Evolutionary conservation across 2,329 filamentous ascomycete genomes (phyloP).

Genomic region (Nothomitra cinnamomea): DNA sequence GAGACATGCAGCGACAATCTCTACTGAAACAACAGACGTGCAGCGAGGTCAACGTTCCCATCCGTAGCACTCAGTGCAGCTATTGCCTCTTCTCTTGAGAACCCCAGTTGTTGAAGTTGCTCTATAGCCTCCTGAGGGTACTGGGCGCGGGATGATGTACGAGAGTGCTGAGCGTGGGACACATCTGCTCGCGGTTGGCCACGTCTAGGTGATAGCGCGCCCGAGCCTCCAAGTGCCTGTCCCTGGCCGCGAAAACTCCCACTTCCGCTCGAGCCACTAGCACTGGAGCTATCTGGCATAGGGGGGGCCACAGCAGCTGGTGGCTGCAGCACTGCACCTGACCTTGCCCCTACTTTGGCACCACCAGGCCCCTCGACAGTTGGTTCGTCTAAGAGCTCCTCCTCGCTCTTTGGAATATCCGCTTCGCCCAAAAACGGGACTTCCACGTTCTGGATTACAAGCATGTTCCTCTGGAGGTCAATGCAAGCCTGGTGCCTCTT

Average conservation of each 20-base stretch:
- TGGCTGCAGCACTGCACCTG: slow-evolving; percentile 54
- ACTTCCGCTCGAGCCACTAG: slow-evolving; percentile 16
- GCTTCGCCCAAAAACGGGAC: slow-evolving; percentile 83
- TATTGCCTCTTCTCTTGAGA: slow-evolving; percentile 57
- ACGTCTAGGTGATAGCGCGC: slow-evolving; percentile 8
- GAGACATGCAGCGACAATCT: background rate
- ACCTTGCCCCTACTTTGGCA: slow-evolving; percentile 70
- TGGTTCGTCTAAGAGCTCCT: slow-evolving; percentile 59
- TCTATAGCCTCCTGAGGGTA: slow-evolving; percentile 52
- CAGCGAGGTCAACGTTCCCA: slow-evolving; percentile 80
- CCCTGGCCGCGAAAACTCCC: slow-evolving; percentile 13
- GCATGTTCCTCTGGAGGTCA: slow-evolving; percentile 66
- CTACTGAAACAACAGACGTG: slow-evolving; percentile 48
- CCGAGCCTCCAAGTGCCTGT: slow-evolving; percentile 15
- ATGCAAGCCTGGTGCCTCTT: slow-evolving; percentile 90
- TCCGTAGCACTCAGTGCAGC: slow-evolving; percentile 66
- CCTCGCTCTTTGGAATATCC: slow-evolving; percentile 73
- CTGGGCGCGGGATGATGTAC: slow-evolving; percentile 9
- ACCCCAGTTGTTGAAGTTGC: slow-evolving; percentile 61
- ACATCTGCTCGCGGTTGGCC: background rate
- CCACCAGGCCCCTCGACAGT: slow-evolving; percentile 72
- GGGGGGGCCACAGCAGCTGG: slow-evolving; percentile 14
- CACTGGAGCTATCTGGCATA: slow-evolving; percentile 14
- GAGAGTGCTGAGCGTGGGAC: slow-evolving; percentile 11
- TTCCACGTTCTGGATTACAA: slow-evolving; percentile 76